Conservation (phyloP, 2,329 filamentous ascomycete genomes). For the Fusarium anguioides region DNA sequence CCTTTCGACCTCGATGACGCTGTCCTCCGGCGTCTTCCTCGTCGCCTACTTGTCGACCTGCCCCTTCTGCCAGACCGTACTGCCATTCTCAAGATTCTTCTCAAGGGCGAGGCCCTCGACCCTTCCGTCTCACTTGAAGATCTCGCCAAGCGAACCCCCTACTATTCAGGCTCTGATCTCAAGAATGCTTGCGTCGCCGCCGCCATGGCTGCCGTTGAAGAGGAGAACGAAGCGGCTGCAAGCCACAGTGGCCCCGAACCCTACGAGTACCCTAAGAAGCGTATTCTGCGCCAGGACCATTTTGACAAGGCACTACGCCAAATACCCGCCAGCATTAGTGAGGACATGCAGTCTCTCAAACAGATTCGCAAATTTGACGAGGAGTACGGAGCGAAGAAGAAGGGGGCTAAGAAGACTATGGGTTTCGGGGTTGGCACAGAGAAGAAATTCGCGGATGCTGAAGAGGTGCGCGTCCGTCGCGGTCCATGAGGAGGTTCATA, state of each 20-base stretch:
- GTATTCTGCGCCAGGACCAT: conserved; percentile 70
- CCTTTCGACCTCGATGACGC: conserved; percentile 95
- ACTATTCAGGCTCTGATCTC: conserved; percentile 85
- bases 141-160: conserved; percentile 74
- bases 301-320: conserved; percentile 89
- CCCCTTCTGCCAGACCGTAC: conserved; percentile 74
- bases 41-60: conserved; percentile 78
- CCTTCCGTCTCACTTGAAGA: conserved; percentile 68
- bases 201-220: conserved; percentile 80
- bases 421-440: conserved; percentile 66
- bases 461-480: conserved; percentile 59
- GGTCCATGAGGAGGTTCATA: conserved; percentile 21
- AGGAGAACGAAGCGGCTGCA: conserved; percentile 67
- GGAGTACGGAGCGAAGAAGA: conserved; percentile 86
- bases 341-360: conserved; percentile 88
- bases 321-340: conserved; percentile 90
- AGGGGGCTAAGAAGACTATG: conserved; percentile 69
- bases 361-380: conserved; percentile 96
- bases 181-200: conserved; percentile 86
- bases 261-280: conserved; percentile 71
- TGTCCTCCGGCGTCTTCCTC: conserved; percentile 79
- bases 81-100: conserved; percentile 76
- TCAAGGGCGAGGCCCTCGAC: conserved; percentile 74
- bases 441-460: conserved; percentile 51
- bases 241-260: conserved; percentile 54